Percentiles rank a stretch among this genome's conserved stretches.
Conservation (phyloP, 495 filamentous ascomycete species). For the Talaromyces trachyspermus region DNA sequence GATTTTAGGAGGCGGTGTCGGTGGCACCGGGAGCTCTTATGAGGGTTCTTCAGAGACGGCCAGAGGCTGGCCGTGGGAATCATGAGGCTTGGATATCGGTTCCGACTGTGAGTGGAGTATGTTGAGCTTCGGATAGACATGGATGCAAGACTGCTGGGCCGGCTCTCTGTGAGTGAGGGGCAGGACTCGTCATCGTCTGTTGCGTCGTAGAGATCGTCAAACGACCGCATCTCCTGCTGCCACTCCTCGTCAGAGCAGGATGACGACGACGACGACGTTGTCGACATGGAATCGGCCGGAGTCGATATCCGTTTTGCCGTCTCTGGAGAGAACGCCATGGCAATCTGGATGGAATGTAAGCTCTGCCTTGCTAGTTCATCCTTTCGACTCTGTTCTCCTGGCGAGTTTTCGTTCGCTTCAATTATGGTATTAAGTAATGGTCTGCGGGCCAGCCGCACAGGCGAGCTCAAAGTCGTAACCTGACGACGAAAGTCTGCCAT, state of each 20-base stretch:
- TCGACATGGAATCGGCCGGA: slow-evolving; percentile 24
- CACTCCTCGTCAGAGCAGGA: slow-evolving; percentile 41
- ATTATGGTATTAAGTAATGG: slow-evolving; percentile 80
- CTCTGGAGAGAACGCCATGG: slow-evolving; percentile 7
- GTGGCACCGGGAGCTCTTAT: slow-evolving; percentile 60
- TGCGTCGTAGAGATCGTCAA: slow-evolving; percentile 81
- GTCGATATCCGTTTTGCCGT: slow-evolving; percentile 8
- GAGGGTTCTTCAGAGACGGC: slow-evolving; percentile 46
- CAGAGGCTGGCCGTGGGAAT: slow-evolving; percentile 61
- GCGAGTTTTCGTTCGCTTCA: slow-evolving; percentile 40
- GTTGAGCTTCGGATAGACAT: slow-evolving; percentile 33
- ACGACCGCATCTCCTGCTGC: slow-evolving; percentile 44
- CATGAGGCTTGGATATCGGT: slow-evolving; percentile 57
- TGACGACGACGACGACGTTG: slow-evolving; percentile 29
- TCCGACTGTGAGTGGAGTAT: slow-evolving; percentile 33
- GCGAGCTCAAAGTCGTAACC: slow-evolving; percentile 45
- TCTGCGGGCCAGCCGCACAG: slow-evolving; percentile 65
- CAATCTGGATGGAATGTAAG: slow-evolving; percentile 17
- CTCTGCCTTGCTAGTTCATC: slow-evolving; percentile 12
- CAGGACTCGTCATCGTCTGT: slow-evolving; percentile 63
- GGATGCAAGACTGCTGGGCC: slow-evolving; percentile 32
- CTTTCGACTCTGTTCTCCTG: slow-evolving; percentile 8
- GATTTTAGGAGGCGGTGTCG: slow-evolving; percentile 68
- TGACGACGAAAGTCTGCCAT: slow-evolving; percentile 55
- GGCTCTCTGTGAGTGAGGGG: slow-evolving; percentile 29